Percentiles rank a stretch among this genome's conserved stretches.
phyloP scores from a whole-genome alignment of 2,329 filamentous ascomycete species.

The Xylaria sp. region DNA sequence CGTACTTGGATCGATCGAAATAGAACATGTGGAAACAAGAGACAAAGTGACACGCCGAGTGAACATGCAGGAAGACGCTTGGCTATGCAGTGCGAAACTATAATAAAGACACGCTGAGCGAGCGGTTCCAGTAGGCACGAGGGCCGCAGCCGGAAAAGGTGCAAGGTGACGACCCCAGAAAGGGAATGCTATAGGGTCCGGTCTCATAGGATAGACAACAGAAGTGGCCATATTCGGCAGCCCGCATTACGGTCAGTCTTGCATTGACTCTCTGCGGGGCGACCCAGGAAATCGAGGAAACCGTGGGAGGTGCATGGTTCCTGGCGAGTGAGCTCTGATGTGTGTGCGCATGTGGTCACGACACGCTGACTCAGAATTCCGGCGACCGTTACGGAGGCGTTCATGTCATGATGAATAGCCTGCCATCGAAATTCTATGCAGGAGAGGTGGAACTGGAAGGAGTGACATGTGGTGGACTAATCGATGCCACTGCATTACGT shows the following conservation, averaged over 20 bases:
- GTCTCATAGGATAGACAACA: conserved; percentile 11
- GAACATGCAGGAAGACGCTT: conserved; percentile 24
- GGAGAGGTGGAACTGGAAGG: conserved; percentile 16
- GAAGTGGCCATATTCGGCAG: conserved; percentile 21
- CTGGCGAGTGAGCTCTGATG: conserved; percentile 4
- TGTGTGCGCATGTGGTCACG: conserved; percentile 14
- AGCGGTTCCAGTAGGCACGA: conserved; percentile 17
- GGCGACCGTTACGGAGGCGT: conserved; percentile 23
- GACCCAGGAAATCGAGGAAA: conserved; percentile 14
- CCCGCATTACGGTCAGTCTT: conserved; percentile 26
- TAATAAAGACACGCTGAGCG: conserved; percentile 20
- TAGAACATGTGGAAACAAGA: conserved; percentile 24
- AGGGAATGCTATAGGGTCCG: background rate
- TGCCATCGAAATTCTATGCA: conserved; percentile 16
- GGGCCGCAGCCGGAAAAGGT: conserved; percentile 23
- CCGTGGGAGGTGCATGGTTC: conserved; percentile 1
- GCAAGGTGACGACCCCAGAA: conserved; percentile 11
- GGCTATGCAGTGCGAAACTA: conserved; percentile 26
- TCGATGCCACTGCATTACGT: conserved; percentile 30
- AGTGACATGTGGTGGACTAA: conserved; percentile 26
- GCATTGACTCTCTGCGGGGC: conserved; percentile 21
- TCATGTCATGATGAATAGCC: conserved; percentile 21
- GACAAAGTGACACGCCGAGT: conserved; percentile 9
- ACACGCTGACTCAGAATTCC: conserved; percentile 28
- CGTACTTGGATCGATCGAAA: conserved; percentile 11